phyloP scores from a whole-genome alignment of 139 green algal species.

The Microglena sp. region DNA sequence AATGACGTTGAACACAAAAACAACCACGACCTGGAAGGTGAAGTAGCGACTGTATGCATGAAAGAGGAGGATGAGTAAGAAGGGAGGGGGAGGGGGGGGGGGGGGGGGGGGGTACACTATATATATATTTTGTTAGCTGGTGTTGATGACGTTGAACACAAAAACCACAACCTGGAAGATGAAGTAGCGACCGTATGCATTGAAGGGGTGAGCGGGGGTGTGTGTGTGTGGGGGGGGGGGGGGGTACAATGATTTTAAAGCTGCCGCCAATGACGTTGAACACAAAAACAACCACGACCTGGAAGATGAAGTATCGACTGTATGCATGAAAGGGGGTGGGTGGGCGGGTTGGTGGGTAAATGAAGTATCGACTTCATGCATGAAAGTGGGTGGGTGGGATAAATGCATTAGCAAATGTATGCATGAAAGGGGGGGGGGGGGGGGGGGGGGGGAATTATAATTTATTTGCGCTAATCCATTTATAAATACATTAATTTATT shows the following conservation, averaged over 20 bases:
- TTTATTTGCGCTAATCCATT: no score
- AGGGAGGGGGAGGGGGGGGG: background rate
- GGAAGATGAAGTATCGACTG: background rate
- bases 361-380: background rate
- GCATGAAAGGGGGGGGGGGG: no score
- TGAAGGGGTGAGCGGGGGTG: background rate
- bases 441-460: no score
- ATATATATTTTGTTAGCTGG: background rate
- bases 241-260: background rate
- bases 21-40: constrained; percentile 22
- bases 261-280: no score
- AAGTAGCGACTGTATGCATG: no score
- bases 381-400: no score
- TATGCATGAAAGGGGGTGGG: no score
- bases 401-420: no score
- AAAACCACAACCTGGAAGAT: background rate
- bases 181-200: background rate
- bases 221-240: no score
- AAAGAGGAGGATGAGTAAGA: no score
- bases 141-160: background rate
- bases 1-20: constrained; percentile 36
- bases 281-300: background rate
- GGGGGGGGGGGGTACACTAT: background rate
- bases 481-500: no score
- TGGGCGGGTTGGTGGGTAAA: no score